Conservation (phyloP, 768 basidiomycete species). For the Omphalotus guepiniiformis region DNA sequence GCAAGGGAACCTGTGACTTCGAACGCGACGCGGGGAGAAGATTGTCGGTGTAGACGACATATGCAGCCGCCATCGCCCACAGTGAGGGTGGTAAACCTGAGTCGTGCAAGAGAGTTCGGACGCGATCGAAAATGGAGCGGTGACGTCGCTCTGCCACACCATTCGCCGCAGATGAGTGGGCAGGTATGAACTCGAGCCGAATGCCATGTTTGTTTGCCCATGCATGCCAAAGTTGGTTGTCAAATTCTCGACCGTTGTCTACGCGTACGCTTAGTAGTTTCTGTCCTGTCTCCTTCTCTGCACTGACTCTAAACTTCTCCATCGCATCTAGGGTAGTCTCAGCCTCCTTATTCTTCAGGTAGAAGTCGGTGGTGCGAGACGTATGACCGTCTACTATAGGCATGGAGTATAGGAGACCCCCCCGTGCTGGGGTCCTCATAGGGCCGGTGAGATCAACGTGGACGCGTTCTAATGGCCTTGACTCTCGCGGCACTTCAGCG, state of each 20-base stretch:
- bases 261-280: neutral
- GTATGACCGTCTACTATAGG: conserved; percentile 1
- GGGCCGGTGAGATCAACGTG: conserved; percentile 1
- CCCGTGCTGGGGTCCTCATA: neutral
- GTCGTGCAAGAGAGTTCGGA: conserved; percentile 1
- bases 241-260: conserved; percentile 22
- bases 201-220: neutral
- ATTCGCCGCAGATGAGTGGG: conserved; percentile 19
- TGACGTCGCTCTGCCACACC: conserved; percentile 18
- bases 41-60: neutral
- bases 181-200: neutral
- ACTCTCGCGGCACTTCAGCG: neutral
- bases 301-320: neutral
- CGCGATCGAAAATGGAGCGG: neutral
- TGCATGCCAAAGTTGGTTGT: neutral
- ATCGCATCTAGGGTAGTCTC: neutral
- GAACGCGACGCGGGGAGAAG: neutral
- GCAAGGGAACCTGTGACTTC: neutral
- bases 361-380: neutral
- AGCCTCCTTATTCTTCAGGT: conserved; percentile 2
- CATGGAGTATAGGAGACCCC: conserved; percentile 1
- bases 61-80: neutral
- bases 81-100: neutral
- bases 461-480: neutral
- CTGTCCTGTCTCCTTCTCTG: neutral